Evolutionary conservation across 2,329 filamentous ascomycete genomes (phyloP).

Genomic region (Diaporthe vaccinii): DNA sequence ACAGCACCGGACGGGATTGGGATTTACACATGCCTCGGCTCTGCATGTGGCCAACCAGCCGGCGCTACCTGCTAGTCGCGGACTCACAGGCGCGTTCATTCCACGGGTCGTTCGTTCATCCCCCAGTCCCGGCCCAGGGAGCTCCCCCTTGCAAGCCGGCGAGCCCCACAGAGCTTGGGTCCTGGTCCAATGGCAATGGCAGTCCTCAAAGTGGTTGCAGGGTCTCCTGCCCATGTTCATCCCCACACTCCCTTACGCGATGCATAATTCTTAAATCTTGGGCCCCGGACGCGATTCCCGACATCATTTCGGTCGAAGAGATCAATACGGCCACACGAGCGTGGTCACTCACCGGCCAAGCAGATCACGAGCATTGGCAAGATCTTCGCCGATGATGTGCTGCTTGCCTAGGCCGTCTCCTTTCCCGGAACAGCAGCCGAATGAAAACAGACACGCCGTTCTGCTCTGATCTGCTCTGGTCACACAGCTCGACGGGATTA

Average conservation of each 20-base stretch:
- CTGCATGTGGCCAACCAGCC: constrained; percentile 14
- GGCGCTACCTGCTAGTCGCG: constrained; percentile 19
- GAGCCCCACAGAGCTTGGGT: neutral
- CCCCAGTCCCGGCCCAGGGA: constrained; percentile 12
- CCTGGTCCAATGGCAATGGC: neutral
- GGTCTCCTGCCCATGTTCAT: constrained; percentile 3
- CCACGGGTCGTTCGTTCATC: neutral
- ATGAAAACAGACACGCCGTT: too few species aligned
- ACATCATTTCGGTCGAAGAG: constrained; percentile 25
- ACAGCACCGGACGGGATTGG: neutral
- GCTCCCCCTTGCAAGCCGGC: constrained; percentile 5
- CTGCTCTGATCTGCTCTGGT: neutral
- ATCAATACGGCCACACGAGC: constrained; percentile 29
- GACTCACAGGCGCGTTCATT: constrained; percentile 14
- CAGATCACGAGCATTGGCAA: constrained; percentile 30
- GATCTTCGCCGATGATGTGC: neutral
- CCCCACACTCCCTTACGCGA: constrained; percentile 24
- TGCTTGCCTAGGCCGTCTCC: neutral
- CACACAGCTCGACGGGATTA: neutral
- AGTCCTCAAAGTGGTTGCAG: constrained; percentile 26
- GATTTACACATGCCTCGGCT: constrained; percentile 40
- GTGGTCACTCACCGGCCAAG: constrained; percentile 18
- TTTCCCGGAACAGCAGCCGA: neutral
- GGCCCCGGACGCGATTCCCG: constrained; percentile 21
- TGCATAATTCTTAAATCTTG: constrained; percentile 33